Conservation (phyloP, 805 yeast genomes). For the Candida hungchunana region DNA sequence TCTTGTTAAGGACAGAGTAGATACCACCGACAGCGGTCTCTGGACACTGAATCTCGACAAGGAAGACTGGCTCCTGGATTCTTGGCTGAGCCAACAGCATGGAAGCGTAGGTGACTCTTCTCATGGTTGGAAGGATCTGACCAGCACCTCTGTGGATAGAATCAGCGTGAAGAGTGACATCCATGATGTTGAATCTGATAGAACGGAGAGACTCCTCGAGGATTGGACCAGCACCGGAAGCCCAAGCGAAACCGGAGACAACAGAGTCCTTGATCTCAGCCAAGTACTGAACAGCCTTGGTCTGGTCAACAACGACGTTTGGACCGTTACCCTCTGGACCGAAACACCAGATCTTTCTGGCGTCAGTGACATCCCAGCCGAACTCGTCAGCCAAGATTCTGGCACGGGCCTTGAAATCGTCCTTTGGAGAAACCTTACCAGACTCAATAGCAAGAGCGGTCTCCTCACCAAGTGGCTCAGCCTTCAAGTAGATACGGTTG, state of each 20-base stretch:
- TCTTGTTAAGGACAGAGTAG: conserved; percentile 98
- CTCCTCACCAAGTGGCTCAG: conserved; percentile 95
- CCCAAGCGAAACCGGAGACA: conserved; percentile 99
- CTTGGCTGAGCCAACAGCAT: conserved; percentile 98
- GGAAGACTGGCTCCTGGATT: conserved; percentile 98
- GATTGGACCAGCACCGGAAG: conserved; percentile 99
- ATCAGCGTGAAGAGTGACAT: conserved; percentile 99
- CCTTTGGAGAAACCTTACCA: conserved; percentile 91
- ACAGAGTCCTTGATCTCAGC: conserved; percentile 99
- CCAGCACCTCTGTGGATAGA: conserved; percentile 99
- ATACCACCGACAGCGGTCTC: conserved; percentile 99
- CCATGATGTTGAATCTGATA: conserved; percentile 95
- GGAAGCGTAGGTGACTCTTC: conserved; percentile 99
- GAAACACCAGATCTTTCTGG: conserved; percentile 99
- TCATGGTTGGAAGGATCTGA: conserved; percentile 99
- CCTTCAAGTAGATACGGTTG: conserved; percentile 98
- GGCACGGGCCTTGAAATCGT: conserved; percentile 98
- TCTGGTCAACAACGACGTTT: conserved; percentile 97
- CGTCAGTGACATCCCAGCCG: conserved; percentile 99
- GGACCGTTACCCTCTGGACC: conserved; percentile 99
- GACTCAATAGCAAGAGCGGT: conserved; percentile 84
- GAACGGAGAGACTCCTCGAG: conserved; percentile 96
- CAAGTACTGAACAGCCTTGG: conserved; percentile 99
- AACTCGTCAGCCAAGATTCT: conserved; percentile 97
- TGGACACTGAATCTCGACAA: conserved; percentile 99